phyloP scores from a whole-genome alignment of 805 yeast species.

The Metschnikowia corniflorae region DNA sequence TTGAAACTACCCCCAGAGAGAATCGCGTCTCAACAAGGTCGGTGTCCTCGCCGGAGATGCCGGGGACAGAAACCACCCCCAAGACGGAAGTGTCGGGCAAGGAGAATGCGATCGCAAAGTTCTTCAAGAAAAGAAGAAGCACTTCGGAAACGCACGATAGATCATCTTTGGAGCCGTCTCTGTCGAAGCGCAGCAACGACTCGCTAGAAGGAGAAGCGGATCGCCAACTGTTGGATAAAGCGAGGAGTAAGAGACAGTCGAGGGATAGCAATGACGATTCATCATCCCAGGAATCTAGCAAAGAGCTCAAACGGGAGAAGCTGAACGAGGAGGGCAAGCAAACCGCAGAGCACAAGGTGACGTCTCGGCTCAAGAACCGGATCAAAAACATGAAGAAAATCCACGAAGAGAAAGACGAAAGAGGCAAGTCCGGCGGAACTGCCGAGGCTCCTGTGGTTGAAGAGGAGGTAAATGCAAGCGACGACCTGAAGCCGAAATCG shows the following conservation, averaged over 20 bases:
- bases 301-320: constrained; percentile 2
- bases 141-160: constrained; percentile 16
- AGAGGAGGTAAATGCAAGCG: constrained; percentile 7
- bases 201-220: constrained; percentile 6
- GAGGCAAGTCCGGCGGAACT: neutral
- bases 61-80: constrained; percentile 4
- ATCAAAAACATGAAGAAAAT: constrained; percentile 17
- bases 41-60: constrained; percentile 36
- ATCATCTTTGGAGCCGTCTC: neutral
- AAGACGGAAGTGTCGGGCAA: constrained; percentile 22
- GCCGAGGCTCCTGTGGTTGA: constrained; percentile 2
- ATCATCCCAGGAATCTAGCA: constrained; percentile 2
- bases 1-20: neutral
- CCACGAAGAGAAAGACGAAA: constrained; percentile 10
- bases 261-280: constrained; percentile 3
- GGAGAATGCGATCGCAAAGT: constrained; percentile 39
- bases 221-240: neutral
- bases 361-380: constrained; percentile 15
- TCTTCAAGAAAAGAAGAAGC: constrained; percentile 35
- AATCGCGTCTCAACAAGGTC: constrained; percentile 27
- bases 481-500: constrained; percentile 25
- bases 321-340: constrained; percentile 7
- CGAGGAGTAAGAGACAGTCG: constrained; percentile 3
- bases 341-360: constrained; percentile 11
- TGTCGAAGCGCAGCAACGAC: constrained; percentile 4